Evolutionary conservation across 306 rosid genomes (phyloP).

Genomic region (Citrullus mucosospermus): DNA sequence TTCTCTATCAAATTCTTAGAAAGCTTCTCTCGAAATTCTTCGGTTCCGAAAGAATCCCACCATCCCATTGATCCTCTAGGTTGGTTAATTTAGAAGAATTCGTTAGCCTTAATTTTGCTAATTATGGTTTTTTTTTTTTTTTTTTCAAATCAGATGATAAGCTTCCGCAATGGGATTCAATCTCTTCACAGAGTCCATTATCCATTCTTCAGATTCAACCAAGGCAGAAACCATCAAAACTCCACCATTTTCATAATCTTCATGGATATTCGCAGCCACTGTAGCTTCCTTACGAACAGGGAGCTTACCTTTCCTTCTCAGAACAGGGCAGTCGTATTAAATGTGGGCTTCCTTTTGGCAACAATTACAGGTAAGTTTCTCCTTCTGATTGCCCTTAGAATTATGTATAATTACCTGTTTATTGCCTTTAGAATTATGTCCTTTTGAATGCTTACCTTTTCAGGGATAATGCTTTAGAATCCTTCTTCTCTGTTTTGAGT

Average conservation of each 20-base stretch:
- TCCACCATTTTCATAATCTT: not conserved
- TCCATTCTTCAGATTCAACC: not conserved
- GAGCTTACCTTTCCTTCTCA: not conserved
- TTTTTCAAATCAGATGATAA: no score
- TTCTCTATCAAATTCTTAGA: no score
- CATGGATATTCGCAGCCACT: not conserved
- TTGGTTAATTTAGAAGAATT: no score
- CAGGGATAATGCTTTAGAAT: no score
- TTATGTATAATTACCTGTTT: not conserved
- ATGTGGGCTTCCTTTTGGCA: not conserved
- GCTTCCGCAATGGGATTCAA: no score
- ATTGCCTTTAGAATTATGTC: no score
- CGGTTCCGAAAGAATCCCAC: no score
- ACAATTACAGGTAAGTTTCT: not conserved
- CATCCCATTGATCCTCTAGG: no score
- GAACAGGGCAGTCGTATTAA: not conserved
- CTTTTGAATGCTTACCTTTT: no score
- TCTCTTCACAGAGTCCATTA: not conserved
- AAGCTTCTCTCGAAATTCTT: no score
- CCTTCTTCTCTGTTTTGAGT: not conserved
- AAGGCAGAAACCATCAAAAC: not conserved
- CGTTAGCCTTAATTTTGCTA: no score
- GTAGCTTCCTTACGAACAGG: not conserved
- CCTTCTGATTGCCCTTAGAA: not conserved
- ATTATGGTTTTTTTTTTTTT: no score